These are phyloP conservation scores for Rubia yunnanensis DNA, from an alignment of 257 asterid genomes.

Conservation along the genomic window DNA sequence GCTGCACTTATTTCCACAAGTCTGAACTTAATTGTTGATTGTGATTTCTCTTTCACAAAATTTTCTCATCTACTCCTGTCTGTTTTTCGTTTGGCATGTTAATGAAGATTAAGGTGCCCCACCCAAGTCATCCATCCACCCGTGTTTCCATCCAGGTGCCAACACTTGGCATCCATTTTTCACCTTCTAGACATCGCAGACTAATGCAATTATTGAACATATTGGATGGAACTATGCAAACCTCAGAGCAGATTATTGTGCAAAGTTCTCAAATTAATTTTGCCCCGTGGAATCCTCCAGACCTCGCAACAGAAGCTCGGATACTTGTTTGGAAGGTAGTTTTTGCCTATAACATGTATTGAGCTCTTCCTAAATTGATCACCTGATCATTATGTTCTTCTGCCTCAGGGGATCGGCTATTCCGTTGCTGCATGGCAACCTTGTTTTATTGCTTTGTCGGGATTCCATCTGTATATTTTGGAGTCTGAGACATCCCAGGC, in stretches of 20 bases:
- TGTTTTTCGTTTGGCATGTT: constrained; percentile 14
- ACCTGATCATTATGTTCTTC: constrained; percentile 14
- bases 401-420: constrained; percentile 92
- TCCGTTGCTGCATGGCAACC: constrained; percentile 97
- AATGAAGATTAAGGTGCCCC: constrained; percentile 76
- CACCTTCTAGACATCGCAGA: constrained; percentile 78
- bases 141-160: constrained; percentile 86
- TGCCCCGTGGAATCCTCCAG: constrained; percentile 77
- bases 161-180: constrained; percentile 88
- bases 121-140: constrained; percentile 78
- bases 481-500: constrained; percentile 77
- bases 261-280: constrained; percentile 47
- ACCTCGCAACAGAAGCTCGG: constrained; percentile 79
- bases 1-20: not conserved
- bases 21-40: constrained; percentile 1
- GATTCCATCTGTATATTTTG: constrained; percentile 74
- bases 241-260: constrained; percentile 43
- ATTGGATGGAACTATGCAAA: constrained; percentile 47
- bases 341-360: constrained; percentile 14
- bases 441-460: constrained; percentile 78
- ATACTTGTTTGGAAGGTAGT: constrained; percentile 78
- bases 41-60: not conserved
- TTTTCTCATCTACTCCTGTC: constrained; percentile 6
- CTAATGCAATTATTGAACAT: constrained; percentile 58
- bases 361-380: constrained; percentile 1